These are phyloP conservation scores for Geotrichum ghanense DNA, from an alignment of 805 yeast species.

Conservation along the genomic window DNA sequence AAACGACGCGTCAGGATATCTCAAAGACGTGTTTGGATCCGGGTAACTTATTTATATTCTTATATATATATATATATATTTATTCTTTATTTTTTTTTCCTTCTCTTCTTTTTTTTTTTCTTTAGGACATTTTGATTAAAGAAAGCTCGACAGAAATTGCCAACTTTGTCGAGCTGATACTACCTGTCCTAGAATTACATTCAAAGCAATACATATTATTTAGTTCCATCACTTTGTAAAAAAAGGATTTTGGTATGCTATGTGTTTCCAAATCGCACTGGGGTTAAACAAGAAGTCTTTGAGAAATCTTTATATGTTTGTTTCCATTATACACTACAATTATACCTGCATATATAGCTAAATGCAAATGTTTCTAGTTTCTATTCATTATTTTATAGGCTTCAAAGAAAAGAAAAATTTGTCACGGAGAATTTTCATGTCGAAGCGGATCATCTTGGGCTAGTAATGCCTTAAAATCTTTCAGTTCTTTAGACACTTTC, in stretches of 20 bases:
- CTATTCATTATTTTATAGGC: no score
- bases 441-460: no score
- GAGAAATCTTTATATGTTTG: no score
- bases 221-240: neutral
- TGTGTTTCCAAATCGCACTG: neutral
- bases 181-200: neutral
- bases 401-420: no score
- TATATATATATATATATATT: neutral
- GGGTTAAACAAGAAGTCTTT: constrained; percentile 1
- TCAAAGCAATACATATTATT: constrained; percentile 2
- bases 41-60: neutral
- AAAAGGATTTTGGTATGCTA: constrained; percentile 1
- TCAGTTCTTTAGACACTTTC: constrained; percentile 5
- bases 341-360: no score
- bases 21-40: neutral
- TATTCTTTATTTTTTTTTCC: neutral
- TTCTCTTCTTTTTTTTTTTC: neutral
- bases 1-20: neutral
- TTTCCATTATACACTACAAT: no score
- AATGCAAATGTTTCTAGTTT: no score
- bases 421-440: no score
- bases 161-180: neutral
- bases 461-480: neutral
- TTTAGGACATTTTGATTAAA: neutral
- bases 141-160: neutral